Conservation (phyloP, 2,329 filamentous ascomycete species). For the Emydomyces testavorans region DNA sequence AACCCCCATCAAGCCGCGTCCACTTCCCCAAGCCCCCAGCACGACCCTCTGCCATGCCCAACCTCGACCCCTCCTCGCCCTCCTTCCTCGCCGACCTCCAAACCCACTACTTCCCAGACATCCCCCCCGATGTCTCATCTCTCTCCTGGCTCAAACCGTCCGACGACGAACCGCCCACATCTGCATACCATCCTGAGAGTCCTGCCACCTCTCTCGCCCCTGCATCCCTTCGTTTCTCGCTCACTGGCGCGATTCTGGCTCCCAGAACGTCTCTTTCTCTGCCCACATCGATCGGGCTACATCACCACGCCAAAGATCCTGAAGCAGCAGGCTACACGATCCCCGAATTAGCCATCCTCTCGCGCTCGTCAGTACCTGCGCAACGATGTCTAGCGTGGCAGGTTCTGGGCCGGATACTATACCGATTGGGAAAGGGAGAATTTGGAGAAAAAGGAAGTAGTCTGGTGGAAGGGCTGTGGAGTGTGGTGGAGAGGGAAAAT, state of each 20-base stretch:
- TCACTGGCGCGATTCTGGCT: constrained; percentile 66
- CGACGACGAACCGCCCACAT: constrained; percentile 51
- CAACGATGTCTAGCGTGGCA: constrained; percentile 89
- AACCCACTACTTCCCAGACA: constrained; percentile 82
- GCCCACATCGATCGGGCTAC: constrained; percentile 66
- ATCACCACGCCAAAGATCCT: constrained; percentile 86
- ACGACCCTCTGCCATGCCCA: constrained; percentile 44
- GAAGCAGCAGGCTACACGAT: constrained; percentile 93
- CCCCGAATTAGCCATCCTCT: constrained; percentile 67
- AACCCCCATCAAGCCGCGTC: constrained; percentile 27
- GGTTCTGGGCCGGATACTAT: constrained; percentile 74
- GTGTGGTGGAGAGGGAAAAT: constrained; percentile 60
- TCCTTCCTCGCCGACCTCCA: constrained; percentile 77
- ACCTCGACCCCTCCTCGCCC: constrained; percentile 71
- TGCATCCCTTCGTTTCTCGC: constrained; percentile 76
- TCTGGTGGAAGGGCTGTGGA: constrained; percentile 72
- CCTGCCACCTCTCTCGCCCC: constrained; percentile 52
- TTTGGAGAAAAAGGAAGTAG: constrained; percentile 51
- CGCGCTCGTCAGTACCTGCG: constrained; percentile 68
- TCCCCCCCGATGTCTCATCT: constrained; percentile 71
- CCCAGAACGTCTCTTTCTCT: constrained; percentile 63
- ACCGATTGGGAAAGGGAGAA: constrained; percentile 64
- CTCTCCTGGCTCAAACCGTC: constrained; percentile 83
- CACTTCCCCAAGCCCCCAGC: constrained; percentile 38
- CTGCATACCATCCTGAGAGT: constrained; percentile 71